Base-by-base conservation (phyloP, 805 yeast species). In the Jamesozyma rosinii region DNA sequence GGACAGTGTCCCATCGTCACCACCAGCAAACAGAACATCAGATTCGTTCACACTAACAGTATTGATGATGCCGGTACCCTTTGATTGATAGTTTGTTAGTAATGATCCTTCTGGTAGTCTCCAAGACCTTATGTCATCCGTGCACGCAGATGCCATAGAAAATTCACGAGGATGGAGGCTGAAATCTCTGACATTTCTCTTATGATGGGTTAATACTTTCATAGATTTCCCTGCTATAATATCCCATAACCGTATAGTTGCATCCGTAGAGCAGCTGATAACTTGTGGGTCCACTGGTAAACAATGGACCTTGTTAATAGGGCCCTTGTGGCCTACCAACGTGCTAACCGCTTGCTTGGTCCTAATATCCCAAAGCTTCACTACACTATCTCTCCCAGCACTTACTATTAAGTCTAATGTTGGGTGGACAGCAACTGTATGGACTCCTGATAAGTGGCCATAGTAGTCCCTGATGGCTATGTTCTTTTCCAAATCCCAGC, bases 401-500 rank as follows among this genome's bases (percentile, higher is more conserved):
- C 95, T 83, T 8, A 83, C 85, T 6, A 90, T 65, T n/a, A 62
- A 45, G 52, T 89, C 95, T 21, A 89, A 64, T 3, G 87, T 85
- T 0, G 97, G 97, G 59, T 90, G 97, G 14, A 88, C 59, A 45
- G 80, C 90, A 35, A 89, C 70, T 0, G 94, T 71, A 55, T 86
- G 87, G 1, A 92, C 85, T 3, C 95, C 94, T 26, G 95, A 85
- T 21, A 86, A 69, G 65, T 92, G 98, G 3, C 98, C 99, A 64
- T 89, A 94, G 62, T 86, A 92, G 53, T 88, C 87, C 44, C 97
- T 69, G 3, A 88, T 75, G 2, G 85, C 77, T 51, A 77, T 77
- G 53, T 89, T 86, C 55, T 79, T 76, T 61, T 90, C 97, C 51
- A 92, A 70, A 67, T 92, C 99, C 97, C 97, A 92, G 63, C 97